phyloP scores from a whole-genome alignment of 2,329 filamentous ascomycete species.

The Bisporella sp. region DNA sequence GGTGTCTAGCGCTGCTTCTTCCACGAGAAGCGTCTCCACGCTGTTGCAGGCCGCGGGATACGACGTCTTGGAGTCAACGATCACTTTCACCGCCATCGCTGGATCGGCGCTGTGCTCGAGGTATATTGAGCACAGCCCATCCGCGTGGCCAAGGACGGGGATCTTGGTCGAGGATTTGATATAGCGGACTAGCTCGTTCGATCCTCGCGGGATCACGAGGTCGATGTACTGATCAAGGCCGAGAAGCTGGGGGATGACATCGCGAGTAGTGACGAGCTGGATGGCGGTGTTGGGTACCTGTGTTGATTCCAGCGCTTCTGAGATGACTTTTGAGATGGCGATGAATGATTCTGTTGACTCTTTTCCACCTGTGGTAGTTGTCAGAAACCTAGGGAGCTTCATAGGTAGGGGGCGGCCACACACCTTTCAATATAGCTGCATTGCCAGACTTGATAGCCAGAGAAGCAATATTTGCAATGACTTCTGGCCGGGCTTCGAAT shows the following conservation, averaged over 20 bases:
- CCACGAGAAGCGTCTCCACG: constrained; percentile 84
- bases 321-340: constrained; percentile 81
- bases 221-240: constrained; percentile 83
- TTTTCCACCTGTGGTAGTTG: constrained; percentile 60
- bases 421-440: constrained; percentile 88
- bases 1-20: constrained; percentile 60
- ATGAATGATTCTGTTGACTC: constrained; percentile 95
- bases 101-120: constrained; percentile 72
- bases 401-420: not conserved
- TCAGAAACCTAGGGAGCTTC: too few relatives aligned
- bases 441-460: constrained; percentile 97
- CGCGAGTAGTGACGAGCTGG: constrained; percentile 88
- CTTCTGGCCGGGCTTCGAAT: constrained; percentile 94
- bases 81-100: constrained; percentile 63
- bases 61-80: constrained; percentile 87
- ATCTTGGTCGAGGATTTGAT: constrained; percentile 91
- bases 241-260: constrained; percentile 83
- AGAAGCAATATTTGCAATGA: constrained; percentile 96
- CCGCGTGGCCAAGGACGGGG: constrained; percentile 91
- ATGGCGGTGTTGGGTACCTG: constrained; percentile 79
- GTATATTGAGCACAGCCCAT: constrained; percentile 85
- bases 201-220: constrained; percentile 76
- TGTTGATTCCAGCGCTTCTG: constrained; percentile 63
- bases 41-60: constrained; percentile 96
- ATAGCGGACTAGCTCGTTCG: constrained; percentile 42